phyloP scores from a whole-genome alignment of 176 grass and related monocot genomes.

The Hsuehochloa calcarea region DNA sequence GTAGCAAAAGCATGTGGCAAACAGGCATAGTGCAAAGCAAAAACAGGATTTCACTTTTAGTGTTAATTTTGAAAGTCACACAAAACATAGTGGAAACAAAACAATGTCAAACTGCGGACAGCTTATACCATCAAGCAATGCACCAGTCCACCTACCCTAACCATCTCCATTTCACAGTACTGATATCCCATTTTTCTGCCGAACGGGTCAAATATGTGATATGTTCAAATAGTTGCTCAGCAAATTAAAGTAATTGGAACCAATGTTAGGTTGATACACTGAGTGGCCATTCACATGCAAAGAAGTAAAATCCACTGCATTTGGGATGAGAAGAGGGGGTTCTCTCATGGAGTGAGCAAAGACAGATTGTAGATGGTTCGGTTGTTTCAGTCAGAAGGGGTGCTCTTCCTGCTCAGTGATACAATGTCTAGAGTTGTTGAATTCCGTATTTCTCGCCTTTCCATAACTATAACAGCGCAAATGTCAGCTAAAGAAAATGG shows the following conservation, averaged over 20 bases:
- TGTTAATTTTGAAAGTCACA: neutral
- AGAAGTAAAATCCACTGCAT: neutral
- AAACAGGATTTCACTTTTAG: neutral
- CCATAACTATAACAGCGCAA: neutral
- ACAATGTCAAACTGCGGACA: neutral
- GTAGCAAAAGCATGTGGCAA: slow-evolving; percentile 17
- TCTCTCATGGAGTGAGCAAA: neutral
- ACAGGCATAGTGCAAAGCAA: neutral
- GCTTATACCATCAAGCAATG: neutral
- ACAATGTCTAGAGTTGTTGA: neutral
- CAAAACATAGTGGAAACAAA: neutral
- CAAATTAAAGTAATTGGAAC: neutral
- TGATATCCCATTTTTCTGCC: neutral
- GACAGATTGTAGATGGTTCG: neutral
- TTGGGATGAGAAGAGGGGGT: neutral
- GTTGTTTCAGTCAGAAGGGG: neutral
- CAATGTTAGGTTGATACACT: neutral
- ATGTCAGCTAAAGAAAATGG: neutral
- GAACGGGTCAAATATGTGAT: neutral
- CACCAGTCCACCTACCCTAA: neutral
- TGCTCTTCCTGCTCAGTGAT: neutral
- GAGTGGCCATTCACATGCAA: neutral
- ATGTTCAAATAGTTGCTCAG: neutral
- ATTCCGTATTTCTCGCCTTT: neutral
- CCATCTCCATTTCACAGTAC: neutral